These are phyloP conservation scores for Hansenula lynferdii DNA, from an alignment of 1,139 yeast genomes.

Conservation along the genomic window DNA sequence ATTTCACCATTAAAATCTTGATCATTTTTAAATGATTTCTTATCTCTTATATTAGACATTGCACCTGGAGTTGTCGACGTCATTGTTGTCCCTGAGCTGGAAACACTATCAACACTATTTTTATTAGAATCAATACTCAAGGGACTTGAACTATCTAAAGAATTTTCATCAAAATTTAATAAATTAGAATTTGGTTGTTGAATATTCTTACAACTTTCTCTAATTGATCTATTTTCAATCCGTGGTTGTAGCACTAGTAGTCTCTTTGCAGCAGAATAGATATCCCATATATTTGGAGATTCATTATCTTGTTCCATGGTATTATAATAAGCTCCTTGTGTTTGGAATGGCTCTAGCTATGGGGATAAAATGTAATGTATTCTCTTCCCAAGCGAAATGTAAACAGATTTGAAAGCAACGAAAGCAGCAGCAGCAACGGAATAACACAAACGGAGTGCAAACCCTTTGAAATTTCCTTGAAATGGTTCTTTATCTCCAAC, in stretches of 20 bases:
- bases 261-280: conserved; percentile 23
- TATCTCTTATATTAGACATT: background rate
- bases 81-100: background rate
- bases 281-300: conserved; percentile 24
- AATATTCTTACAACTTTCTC: conserved; percentile 20
- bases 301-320: background rate
- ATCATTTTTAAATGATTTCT: background rate
- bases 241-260: conserved; percentile 21
- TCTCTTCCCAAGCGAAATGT: no score
- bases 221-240: conserved; percentile 22
- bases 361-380: background rate
- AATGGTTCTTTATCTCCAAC: no score
- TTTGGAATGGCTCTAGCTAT: no score
- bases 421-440: no score
- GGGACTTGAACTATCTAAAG: conserved; percentile 15
- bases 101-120: conserved; percentile 12
- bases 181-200: conserved; percentile 6
- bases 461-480: no score
- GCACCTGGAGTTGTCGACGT: background rate
- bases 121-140: conserved; percentile 20
- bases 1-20: conserved; percentile 8
- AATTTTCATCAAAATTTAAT: background rate
- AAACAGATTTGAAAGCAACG: no score
- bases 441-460: no score
- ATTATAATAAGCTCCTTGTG: no score